phyloP scores from a whole-genome alignment of 2,329 filamentous ascomycete species.

The Neonectria faginata region DNA sequence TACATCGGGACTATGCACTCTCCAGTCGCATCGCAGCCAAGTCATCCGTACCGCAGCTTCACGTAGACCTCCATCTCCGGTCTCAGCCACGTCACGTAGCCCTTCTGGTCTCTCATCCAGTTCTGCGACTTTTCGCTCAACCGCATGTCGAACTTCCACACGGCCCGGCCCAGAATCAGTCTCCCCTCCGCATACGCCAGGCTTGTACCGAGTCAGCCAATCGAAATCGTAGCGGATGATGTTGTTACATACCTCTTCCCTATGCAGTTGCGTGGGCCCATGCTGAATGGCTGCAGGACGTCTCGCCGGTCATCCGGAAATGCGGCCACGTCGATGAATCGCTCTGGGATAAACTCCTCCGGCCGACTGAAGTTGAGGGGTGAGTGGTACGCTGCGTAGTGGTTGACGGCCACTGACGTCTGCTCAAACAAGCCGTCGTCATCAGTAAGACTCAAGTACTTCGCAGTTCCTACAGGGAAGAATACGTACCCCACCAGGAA shows the following conservation, averaged over 20 bases:
- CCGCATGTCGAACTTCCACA: slow-evolving; percentile 30
- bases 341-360: slow-evolving; percentile 27
- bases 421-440: slow-evolving; percentile 3
- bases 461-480: not conserved
- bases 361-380: slow-evolving; percentile 23
- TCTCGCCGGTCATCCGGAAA: slow-evolving; percentile 27
- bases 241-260: slow-evolving; percentile 27
- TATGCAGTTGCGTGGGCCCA: slow-evolving; percentile 30
- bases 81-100: slow-evolving; percentile 29
- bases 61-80: slow-evolving; percentile 29
- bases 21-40: not conserved
- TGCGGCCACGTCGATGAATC: slow-evolving; percentile 15
- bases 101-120: slow-evolving; percentile 31
- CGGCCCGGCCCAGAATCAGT: slow-evolving; percentile 26
- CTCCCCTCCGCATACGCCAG: slow-evolving; percentile 27
- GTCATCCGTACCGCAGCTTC: slow-evolving; percentile 20
- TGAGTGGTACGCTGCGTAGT: slow-evolving; percentile 30
- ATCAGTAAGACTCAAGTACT: not conserved
- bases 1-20: not conserved
- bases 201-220: slow-evolving; percentile 21
- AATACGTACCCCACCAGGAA: slow-evolving; percentile 25
- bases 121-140: slow-evolving; percentile 18
- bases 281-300: slow-evolving; percentile 26
- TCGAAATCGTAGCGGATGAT: not conserved
- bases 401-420: slow-evolving; percentile 29